Evolutionary conservation across 139 green algal genomes (phyloP).

Genomic region (Astrephomene gubernaculifera): DNA sequence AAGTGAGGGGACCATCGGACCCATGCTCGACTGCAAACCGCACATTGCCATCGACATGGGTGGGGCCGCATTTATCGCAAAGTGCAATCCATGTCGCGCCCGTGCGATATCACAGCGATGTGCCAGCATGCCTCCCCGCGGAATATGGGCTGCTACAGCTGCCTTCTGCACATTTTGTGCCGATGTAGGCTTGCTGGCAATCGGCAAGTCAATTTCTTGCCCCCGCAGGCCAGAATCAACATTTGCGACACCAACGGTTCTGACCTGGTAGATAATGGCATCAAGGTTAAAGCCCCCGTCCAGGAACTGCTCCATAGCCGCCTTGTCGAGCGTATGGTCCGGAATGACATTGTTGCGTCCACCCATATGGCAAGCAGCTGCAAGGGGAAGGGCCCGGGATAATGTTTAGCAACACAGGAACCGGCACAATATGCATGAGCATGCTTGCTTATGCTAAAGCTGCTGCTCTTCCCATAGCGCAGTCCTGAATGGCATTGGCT

Average conservation of each 20-base stretch:
- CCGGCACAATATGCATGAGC: not conserved
- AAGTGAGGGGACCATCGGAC: too few species aligned
- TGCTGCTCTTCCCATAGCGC: not conserved
- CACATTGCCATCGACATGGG: too few species aligned
- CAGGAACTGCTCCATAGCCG: constrained; percentile 73
- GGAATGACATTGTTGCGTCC: constrained; percentile 72
- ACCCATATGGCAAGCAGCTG: constrained; percentile 80
- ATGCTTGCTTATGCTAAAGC: not conserved
- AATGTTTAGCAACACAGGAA: not conserved
- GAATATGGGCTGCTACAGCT: not conserved
- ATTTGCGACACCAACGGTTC: not conserved
- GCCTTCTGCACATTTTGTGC: not conserved
- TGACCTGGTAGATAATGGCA: constrained; percentile 71
- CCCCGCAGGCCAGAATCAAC: not conserved
- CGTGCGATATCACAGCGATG: too few species aligned
- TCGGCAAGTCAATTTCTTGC: not conserved
- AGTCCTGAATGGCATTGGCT: not conserved
- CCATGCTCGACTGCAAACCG: too few species aligned
- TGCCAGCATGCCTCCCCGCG: too few species aligned
- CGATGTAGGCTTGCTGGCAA: not conserved
- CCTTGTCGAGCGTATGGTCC: constrained; percentile 75
- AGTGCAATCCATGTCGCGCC: too few species aligned
- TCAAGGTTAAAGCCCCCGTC: constrained; percentile 70
- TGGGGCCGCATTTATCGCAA: too few species aligned
- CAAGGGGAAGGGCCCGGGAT: too few species aligned